These are phyloP conservation scores for Pouteria glomerata DNA, from an alignment of 148 eudicot genomes.

Conservation along the genomic window DNA sequence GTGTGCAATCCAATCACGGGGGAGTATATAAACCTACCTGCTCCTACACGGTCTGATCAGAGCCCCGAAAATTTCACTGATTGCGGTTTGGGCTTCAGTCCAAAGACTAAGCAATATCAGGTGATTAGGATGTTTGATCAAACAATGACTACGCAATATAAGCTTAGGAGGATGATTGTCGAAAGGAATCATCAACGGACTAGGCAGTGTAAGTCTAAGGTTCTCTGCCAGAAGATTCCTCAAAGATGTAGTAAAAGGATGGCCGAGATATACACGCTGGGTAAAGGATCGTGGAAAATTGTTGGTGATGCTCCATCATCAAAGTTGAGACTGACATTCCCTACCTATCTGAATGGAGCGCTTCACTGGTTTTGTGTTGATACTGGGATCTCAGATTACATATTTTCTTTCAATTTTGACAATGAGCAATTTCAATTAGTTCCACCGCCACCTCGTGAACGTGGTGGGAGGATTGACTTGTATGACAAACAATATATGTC, in stretches of 20 bases:
- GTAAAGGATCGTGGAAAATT: constrained; percentile 9
- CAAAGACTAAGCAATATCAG: constrained; percentile 1
- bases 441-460: constrained; percentile 4
- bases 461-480: not conserved
- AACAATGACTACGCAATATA: not conserved
- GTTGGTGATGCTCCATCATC: not conserved
- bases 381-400: not conserved
- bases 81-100: constrained; percentile 13
- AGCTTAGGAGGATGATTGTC: too few relatives aligned
- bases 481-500: not conserved
- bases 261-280: constrained; percentile 4
- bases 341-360: too few relatives aligned
- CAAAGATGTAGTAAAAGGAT: not conserved
- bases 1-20: too few relatives aligned
- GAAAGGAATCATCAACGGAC: too few relatives aligned
- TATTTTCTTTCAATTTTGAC: too few relatives aligned
- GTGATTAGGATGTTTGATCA: not conserved
- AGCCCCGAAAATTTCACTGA: not conserved
- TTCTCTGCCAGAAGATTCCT: not conserved
- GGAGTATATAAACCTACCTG: constrained; percentile 15
- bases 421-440: too few relatives aligned
- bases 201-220: not conserved
- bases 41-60: not conserved
- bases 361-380: too few relatives aligned
- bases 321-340: too few relatives aligned